Evolutionary conservation across 2,329 filamentous ascomycete species (phyloP).

Genomic region (Parafenestella ontariensis): DNA sequence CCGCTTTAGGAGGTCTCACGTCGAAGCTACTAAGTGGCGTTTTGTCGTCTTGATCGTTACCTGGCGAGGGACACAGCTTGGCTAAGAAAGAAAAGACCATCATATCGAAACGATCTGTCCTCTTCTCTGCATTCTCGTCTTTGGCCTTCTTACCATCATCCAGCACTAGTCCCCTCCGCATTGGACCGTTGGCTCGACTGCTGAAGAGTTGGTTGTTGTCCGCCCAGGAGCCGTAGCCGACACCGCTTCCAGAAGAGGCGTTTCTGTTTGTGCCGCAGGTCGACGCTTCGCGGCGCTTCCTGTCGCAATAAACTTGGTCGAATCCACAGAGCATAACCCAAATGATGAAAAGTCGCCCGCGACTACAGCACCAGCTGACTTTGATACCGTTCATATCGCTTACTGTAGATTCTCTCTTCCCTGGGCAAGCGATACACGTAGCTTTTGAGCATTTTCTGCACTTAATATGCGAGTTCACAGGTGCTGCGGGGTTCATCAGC

Average conservation of each 20-base stretch:
- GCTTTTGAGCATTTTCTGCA: conserved; percentile 18
- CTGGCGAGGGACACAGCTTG: conserved; percentile 27
- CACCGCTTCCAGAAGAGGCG: neutral
- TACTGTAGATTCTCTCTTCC: neutral
- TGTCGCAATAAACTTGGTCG: conserved; percentile 32
- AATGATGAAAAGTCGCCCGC: conserved; percentile 37
- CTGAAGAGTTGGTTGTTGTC: neutral
- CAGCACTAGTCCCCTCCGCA: no score
- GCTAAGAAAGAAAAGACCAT: conserved; percentile 14
- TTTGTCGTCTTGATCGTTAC: conserved; percentile 1
- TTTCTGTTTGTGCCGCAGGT: neutral
- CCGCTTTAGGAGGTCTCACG: conserved; percentile 29
- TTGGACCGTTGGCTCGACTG: neutral
- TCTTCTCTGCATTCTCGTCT: conserved; percentile 15
- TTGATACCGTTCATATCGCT: conserved; percentile 1
- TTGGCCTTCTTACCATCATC: neutral
- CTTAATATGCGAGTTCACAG: conserved; percentile 10
- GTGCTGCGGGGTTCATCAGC: neutral
- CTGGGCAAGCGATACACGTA: conserved; percentile 14
- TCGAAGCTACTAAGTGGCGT: conserved; percentile 24
- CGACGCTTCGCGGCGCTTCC: conserved; percentile 14
- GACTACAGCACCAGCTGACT: conserved; percentile 41
- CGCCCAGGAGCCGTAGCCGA: neutral
- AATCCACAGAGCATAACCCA: conserved; percentile 46
- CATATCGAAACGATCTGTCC: conserved; percentile 9